A percentile compares a stretch with the other conserved stretches of the same genome.
Evolutionary conservation across 495 filamentous ascomycete species (phyloP).

Genomic region (Penicillium diatomitis): DNA sequence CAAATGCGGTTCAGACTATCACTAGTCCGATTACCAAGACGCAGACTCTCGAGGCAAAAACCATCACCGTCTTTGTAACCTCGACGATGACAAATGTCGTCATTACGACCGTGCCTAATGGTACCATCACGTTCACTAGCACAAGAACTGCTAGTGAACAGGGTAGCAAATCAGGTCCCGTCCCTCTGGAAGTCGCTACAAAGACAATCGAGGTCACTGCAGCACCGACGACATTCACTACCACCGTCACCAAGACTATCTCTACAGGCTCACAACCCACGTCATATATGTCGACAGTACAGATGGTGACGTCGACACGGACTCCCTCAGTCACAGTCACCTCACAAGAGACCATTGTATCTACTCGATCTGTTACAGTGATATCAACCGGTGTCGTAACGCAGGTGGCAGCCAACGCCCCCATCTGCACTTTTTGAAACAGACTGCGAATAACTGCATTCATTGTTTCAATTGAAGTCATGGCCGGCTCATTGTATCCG

Average conservation of each 20-base stretch:
- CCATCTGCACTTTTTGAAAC: background rate
- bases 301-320: background rate
- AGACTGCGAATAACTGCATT: background rate
- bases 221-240: background rate
- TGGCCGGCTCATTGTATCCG: too few relatives aligned
- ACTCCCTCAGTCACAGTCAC: constrained; percentile 1
- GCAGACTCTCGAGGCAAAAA: background rate
- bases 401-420: background rate
- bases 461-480: background rate
- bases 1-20: background rate
- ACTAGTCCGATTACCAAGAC: background rate
- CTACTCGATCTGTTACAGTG: background rate
- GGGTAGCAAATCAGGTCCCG: background rate
- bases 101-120: background rate
- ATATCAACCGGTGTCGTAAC: background rate
- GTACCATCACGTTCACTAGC: background rate
- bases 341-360: background rate
- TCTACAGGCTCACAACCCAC: background rate
- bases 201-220: background rate
- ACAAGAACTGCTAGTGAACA: background rate
- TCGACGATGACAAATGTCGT: background rate
- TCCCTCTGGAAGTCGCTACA: background rate
- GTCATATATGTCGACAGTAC: background rate
- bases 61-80: background rate
- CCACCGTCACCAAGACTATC: background rate